phyloP scores from a whole-genome alignment of 1,139 yeast species.

The Geotrichum phurueaensis region DNA sequence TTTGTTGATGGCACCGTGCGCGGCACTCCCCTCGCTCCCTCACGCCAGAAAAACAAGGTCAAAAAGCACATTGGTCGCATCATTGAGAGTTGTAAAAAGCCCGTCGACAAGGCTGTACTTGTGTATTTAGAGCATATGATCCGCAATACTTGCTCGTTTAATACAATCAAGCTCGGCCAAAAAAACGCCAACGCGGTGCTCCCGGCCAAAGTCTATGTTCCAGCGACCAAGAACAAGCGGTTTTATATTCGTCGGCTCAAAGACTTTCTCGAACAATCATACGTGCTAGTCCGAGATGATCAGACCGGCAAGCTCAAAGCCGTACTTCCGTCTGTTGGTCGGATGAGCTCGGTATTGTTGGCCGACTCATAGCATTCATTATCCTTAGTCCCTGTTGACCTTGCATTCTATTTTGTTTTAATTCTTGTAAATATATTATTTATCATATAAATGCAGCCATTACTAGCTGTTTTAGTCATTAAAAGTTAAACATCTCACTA shows the following conservation, averaged over 20 bases:
- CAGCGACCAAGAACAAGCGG: conserved; percentile 4
- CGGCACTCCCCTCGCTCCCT: conserved; percentile 23
- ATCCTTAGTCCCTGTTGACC: not conserved
- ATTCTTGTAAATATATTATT: not conserved
- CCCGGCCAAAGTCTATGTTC: not conserved
- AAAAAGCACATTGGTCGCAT: conserved; percentile 17
- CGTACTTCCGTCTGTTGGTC: conserved; percentile 5
- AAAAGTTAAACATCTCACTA: not conserved
- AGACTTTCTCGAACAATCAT: conserved; percentile 1
- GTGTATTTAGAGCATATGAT: conserved; percentile 18
- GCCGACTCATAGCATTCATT: conserved; percentile 4
- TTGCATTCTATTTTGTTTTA: not conserved
- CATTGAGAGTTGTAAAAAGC: conserved; percentile 19
- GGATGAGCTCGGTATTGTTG: not conserved
- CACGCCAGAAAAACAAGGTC: conserved; percentile 22
- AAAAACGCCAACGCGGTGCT: conserved; percentile 7
- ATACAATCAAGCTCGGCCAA: not conserved
- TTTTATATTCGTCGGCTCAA: conserved; percentile 22
- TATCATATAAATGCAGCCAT: not conserved
- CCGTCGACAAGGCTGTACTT: conserved; percentile 22
- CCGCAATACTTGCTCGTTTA: not conserved
- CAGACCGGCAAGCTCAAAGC: conserved; percentile 12
- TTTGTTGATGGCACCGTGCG: conserved; percentile 22
- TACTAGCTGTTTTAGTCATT: not conserved
- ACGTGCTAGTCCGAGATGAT: not conserved